Evolutionary conservation across 164 flowering plant genomes (phyloP), one percentile per base, ranked within the genome.

Genomic region (Aristolochia californica): DNA sequence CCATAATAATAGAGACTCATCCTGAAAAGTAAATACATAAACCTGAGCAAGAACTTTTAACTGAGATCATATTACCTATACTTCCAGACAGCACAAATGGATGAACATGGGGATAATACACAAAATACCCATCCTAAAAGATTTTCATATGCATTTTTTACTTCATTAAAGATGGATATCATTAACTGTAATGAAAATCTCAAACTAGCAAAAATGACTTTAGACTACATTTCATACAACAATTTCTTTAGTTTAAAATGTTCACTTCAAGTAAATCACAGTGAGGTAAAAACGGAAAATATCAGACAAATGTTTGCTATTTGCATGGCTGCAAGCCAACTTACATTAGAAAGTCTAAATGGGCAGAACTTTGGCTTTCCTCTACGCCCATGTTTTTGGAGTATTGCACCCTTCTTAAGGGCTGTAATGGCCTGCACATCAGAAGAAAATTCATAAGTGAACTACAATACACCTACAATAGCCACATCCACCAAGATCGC

Each of bases 1-100:
- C 96, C 98, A 91, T 61, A 91, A 65, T 70, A 91, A 65, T 52
- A 58, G 5, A 55, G 96, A 75, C 62, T 91, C 98, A 58, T 88
- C 98, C 97, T 91, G 78, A 61, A 75, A 66, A 25, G 55, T 52
- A 66, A 57, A 30, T 47, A 56, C 27, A 38, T 20, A 14, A 61
- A 55, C 11, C 9, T 14, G 13, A 63, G 52, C 14, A 30, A 13
- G 59, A 15, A 57, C 8, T 14, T 17, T 17, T 16, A 14, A 16
- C 50, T 44, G 14, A 40, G 25, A 17, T 1, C 10, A 34, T 34
- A 34, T 5, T 34, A 34, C 7, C 1, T 34, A 34, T 34, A 34
- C n/a, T n/a, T 34, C 40, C 40, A 34, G 40, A 8, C 40, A 34
- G 10, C 30, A 28, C 30, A 34, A 34, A 34, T 1, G 40, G 40